Evolutionary conservation across 192 early-diverging fungal genomes (phyloP).

Genomic region (Mortierella alpina): DNA sequence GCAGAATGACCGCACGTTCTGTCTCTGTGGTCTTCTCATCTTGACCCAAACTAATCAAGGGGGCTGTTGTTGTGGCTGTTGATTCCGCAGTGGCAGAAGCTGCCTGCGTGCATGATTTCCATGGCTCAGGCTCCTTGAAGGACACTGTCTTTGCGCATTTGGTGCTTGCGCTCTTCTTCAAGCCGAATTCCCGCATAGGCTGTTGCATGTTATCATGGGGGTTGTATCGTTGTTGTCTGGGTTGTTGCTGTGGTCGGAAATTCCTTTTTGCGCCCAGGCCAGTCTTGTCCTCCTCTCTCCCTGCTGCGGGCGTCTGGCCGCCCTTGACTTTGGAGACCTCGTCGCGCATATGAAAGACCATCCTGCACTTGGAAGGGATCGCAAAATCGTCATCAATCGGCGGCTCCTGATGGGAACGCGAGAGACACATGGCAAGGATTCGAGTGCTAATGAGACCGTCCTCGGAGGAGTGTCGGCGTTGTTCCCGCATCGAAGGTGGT

Average conservation of each 20-base stretch:
- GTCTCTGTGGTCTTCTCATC: too few relatives aligned
- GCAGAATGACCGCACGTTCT: not conserved
- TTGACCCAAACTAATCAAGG: too few relatives aligned
- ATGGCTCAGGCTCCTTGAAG: conserved; percentile 34
- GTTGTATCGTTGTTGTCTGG: not conserved
- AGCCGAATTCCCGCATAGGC: not conserved
- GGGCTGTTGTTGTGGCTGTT: too few relatives aligned
- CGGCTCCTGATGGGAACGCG: not conserved
- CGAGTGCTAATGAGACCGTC: conserved; percentile 14
- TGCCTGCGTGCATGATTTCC: not conserved
- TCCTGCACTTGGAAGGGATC: conserved; percentile 34
- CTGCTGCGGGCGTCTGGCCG: too few relatives aligned
- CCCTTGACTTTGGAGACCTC: conserved; percentile 29
- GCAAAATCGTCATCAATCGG: conserved; percentile 1
- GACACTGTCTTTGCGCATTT: conserved; percentile 35
- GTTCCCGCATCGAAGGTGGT: not conserved
- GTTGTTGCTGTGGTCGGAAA: conserved; percentile 12
- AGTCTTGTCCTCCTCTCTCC: conserved; percentile 11
- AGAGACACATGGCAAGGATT: not conserved
- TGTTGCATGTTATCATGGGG: not conserved
- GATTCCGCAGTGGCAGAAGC: not conserved
- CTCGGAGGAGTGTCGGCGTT: conserved; percentile 27
- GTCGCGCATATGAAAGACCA: conserved; percentile 49
- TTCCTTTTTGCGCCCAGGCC: conserved; percentile 5
- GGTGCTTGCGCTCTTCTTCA: conserved; percentile 9